Percentiles rank a stretch among this genome's conserved stretches.
Evolutionary conservation across 2,329 filamentous ascomycete genomes (phyloP).

Genomic region (Cryphonectria carpinicola): DNA sequence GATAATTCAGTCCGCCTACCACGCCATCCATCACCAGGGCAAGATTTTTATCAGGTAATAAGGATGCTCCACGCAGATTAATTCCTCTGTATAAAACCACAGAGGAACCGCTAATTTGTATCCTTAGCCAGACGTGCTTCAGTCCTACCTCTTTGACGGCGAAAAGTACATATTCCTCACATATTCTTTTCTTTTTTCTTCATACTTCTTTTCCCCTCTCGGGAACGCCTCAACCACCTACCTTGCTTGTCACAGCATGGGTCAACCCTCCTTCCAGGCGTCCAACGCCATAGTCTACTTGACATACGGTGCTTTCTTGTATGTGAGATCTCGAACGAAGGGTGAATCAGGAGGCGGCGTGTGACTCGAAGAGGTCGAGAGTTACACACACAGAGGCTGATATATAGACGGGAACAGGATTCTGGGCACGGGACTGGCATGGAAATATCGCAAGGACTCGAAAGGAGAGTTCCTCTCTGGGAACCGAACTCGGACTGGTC

Average conservation of each 20-base stretch:
- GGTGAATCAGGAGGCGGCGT: background rate
- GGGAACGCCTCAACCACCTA: background rate
- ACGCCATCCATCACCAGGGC: slow-evolving; percentile 20
- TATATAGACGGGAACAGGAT: slow-evolving; percentile 48
- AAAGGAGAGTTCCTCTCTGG: slow-evolving; percentile 74
- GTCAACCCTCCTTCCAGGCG: slow-evolving; percentile 72
- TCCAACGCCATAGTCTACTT: slow-evolving; percentile 85
- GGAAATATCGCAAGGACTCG: slow-evolving; percentile 63
- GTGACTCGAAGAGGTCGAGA: background rate
- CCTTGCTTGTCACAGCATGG: slow-evolving; percentile 56
- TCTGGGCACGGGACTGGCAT: slow-evolving; percentile 64
- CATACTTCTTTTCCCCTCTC: too few relatives aligned
- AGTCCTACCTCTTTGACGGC: background rate
- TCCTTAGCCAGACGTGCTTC: background rate
- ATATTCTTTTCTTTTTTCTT: background rate
- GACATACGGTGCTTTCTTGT: slow-evolving; percentile 80
- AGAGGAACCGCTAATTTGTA: background rate
- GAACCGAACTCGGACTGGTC: slow-evolving; percentile 84
- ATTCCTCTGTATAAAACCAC: slow-evolving; percentile 6
- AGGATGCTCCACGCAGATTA: background rate
- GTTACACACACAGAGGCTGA: slow-evolving; percentile 1
- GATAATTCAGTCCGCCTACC: slow-evolving; percentile 16
- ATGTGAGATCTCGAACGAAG: slow-evolving; percentile 29
- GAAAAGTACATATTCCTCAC: background rate
- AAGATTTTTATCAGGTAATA: slow-evolving; percentile 22